Percentiles rank a stretch among this genome's conserved stretches.
These are phyloP conservation scores for Ceratobasidium sp. DNA, from an alignment of 1,284 basidiomycete species.

Conservation along the genomic window DNA sequence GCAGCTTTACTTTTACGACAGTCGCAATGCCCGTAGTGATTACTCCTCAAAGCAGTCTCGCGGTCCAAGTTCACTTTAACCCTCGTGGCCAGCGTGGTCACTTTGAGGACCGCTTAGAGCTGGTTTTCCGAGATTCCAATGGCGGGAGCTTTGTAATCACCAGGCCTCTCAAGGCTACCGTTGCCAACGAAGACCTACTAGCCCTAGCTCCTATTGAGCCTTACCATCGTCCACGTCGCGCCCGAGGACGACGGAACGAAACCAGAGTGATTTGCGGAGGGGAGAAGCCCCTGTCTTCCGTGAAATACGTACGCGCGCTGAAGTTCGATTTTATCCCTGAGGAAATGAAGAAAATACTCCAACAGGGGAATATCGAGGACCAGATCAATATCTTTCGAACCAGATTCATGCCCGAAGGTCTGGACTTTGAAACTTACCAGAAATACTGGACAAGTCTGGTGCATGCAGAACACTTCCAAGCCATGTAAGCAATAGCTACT, in stretches of 20 bases:
- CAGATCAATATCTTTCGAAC: constrained; percentile 45
- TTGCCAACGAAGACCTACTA: constrained; percentile 57
- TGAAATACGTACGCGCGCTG: constrained; percentile 48
- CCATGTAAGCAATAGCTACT: constrained; percentile 36
- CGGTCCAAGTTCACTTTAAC: constrained; percentile 25
- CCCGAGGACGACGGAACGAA: constrained; percentile 17
- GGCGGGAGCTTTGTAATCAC: constrained; percentile 52
- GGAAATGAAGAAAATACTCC: constrained; percentile 44
- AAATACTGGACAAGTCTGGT: constrained; percentile 50
- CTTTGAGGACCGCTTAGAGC: constrained; percentile 54
- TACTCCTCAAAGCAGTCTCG: background rate
- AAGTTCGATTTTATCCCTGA: constrained; percentile 48
- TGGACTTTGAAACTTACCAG: constrained; percentile 55
- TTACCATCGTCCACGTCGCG: constrained; percentile 57
- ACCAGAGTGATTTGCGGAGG: constrained; percentile 46
- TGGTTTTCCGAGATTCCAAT: constrained; percentile 49
- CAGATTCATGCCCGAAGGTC: constrained; percentile 51
- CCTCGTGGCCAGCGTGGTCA: constrained; percentile 52
- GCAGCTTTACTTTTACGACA: constrained; percentile 5
- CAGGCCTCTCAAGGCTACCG: constrained; percentile 50
- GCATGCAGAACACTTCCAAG: constrained; percentile 36
- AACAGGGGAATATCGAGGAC: constrained; percentile 42
- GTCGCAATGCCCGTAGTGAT: constrained; percentile 1
- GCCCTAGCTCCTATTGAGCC: constrained; percentile 57
- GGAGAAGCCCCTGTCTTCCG: constrained; percentile 55